Percentiles rank a stretch among this genome's conserved stretches.
These are phyloP conservation scores for Chrysochromulina tobinii DNA, from an alignment of 78 protist genomes.

Conservation along the genomic window DNA sequence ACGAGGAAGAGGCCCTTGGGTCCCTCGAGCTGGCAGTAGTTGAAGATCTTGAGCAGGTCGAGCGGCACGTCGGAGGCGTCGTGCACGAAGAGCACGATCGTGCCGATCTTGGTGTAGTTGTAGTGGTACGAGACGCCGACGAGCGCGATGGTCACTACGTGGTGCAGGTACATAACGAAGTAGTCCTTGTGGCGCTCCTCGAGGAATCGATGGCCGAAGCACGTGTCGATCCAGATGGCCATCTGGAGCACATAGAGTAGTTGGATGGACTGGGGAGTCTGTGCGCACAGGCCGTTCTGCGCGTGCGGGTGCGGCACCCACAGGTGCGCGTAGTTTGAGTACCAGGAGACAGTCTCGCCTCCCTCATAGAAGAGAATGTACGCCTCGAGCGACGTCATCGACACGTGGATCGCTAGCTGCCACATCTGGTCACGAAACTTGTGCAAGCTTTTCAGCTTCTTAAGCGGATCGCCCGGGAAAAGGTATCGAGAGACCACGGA, in stretches of 20 bases:
- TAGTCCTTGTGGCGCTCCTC: background rate
- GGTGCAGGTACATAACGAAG: background rate
- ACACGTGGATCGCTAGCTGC: background rate
- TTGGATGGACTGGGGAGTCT: background rate
- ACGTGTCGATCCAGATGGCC: background rate
- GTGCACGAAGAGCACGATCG: background rate
- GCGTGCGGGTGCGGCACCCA: too few species aligned
- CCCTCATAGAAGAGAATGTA: background rate
- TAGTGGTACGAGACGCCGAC: background rate
- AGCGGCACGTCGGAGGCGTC: background rate
- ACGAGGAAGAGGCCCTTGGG: background rate
- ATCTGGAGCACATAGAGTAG: background rate
- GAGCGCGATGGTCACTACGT: background rate
- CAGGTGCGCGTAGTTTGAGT: too few species aligned
- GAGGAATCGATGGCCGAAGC: background rate
- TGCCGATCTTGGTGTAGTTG: background rate
- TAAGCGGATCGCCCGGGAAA: too few species aligned
- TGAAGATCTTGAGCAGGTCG: background rate
- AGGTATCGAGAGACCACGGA: too few species aligned
- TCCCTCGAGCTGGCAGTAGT: background rate
- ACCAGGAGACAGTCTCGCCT: too few species aligned
- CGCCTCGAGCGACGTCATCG: background rate
- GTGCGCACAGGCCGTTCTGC: too few species aligned
- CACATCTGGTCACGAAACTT: background rate
- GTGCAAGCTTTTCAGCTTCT: background rate